Evolutionary conservation across 345 rosid species (phyloP).

Genomic region (Lumnitzera racemosa): DNA sequence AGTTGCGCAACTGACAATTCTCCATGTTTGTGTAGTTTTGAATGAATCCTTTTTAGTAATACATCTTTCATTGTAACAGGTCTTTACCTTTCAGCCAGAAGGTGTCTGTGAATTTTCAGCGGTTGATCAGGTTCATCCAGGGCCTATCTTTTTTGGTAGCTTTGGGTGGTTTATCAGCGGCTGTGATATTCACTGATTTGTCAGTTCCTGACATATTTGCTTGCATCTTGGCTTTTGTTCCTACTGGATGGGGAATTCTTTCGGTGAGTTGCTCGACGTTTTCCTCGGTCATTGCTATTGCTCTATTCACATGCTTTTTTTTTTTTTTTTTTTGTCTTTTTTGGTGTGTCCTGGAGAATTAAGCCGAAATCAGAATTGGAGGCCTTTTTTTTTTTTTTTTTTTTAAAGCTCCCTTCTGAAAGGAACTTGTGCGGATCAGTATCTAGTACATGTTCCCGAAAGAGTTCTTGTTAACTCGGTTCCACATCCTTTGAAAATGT

Average conservation of each 20-base stretch:
- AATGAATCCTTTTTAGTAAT: too few relatives aligned
- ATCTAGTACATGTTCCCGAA: too few relatives aligned
- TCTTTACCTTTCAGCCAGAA: slow-evolving; percentile 98
- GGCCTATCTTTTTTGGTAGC: slow-evolving; percentile 69
- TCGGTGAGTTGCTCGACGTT: slow-evolving; percentile 42
- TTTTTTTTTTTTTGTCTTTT: too few relatives aligned
- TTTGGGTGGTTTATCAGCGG: slow-evolving; percentile 61
- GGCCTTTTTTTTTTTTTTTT: too few relatives aligned
- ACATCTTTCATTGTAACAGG: slow-evolving; percentile 31
- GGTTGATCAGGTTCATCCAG: slow-evolving; percentile 77
- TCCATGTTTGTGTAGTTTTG: not conserved
- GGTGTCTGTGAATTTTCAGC: slow-evolving; percentile 92
- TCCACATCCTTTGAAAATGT: too few relatives aligned
- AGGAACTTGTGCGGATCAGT: too few relatives aligned
- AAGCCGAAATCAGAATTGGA: too few relatives aligned
- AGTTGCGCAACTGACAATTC: slow-evolving; percentile 32
- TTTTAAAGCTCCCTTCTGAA: too few relatives aligned
- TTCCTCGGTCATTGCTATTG: not conserved
- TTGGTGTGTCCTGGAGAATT: too few relatives aligned
- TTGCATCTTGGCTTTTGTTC: slow-evolving; percentile 68
- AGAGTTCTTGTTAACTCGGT: too few relatives aligned
- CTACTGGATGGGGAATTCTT: slow-evolving; percentile 96
- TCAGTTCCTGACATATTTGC: slow-evolving; percentile 73
- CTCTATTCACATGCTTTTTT: too few relatives aligned
- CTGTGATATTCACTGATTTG: slow-evolving; percentile 35